A percentile compares a stretch with the other conserved stretches of the same genome.
phyloP scores from a whole-genome alignment of 495 filamentous ascomycete genomes.

The Aspergillus baeticus region DNA sequence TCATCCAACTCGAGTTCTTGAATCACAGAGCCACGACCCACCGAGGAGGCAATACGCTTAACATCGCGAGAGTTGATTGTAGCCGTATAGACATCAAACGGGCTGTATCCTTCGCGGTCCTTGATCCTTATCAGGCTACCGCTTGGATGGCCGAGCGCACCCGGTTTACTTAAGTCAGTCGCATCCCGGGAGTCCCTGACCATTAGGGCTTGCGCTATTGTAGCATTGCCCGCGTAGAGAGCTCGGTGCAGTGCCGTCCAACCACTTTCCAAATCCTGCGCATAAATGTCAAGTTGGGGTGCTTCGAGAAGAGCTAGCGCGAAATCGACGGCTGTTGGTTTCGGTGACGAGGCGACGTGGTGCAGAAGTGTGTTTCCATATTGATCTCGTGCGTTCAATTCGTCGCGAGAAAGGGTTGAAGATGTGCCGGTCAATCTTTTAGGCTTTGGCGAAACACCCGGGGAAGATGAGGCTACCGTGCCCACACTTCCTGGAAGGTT shows the following conservation, averaged over 20 bases:
- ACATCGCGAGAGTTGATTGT: slow-evolving; percentile 67
- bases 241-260: slow-evolving; percentile 95
- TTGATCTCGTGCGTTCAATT: slow-evolving; percentile 80
- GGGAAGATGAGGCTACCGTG: slow-evolving; percentile 46
- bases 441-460: slow-evolving; percentile 38
- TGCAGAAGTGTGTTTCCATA: slow-evolving; percentile 81
- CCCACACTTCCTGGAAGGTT: slow-evolving; percentile 51
- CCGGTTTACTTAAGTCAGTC: slow-evolving; percentile 46
- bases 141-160: slow-evolving; percentile 46
- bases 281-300: slow-evolving; percentile 80
- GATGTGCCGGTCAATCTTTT: slow-evolving; percentile 35
- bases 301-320: slow-evolving; percentile 75
- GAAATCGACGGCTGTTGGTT: slow-evolving; percentile 65
- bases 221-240: slow-evolving; percentile 88
- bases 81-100: slow-evolving; percentile 85
- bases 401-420: slow-evolving; percentile 57
- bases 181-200: slow-evolving; percentile 69
- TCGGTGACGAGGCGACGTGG: slow-evolving; percentile 73
- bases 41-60: slow-evolving; percentile 26
- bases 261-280: slow-evolving; percentile 85
- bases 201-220: slow-evolving; percentile 78
- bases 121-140: slow-evolving; percentile 87
- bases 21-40: slow-evolving; percentile 15
- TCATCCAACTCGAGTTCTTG: slow-evolving; percentile 33
- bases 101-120: slow-evolving; percentile 90